Conservation (phyloP, 2,329 filamentous ascomycete species). For the Microcera coccophila region DNA sequence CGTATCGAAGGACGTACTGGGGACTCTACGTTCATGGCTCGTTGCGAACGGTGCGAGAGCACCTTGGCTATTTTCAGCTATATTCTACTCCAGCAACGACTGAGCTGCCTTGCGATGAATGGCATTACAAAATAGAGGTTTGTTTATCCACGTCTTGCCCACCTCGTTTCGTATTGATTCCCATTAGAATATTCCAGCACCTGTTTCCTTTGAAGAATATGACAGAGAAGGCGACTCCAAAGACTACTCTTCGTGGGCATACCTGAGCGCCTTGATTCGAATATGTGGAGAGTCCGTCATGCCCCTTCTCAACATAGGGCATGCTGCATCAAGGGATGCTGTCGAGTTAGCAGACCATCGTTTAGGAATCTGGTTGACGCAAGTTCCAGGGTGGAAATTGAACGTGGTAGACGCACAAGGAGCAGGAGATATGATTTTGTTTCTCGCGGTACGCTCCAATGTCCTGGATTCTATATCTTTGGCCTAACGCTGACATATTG, state of each 20-base stretch:
- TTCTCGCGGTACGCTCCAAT: constrained; percentile 23
- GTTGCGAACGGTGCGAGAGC: constrained; percentile 14
- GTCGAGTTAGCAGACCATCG: constrained; percentile 15
- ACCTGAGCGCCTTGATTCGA: constrained; percentile 18
- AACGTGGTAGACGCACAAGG: constrained; percentile 15
- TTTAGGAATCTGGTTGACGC: constrained; percentile 17
- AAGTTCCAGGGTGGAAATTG: constrained; percentile 13
- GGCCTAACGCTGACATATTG: too few relatives aligned
- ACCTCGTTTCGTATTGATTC: not conserved
- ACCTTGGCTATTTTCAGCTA: constrained; percentile 8
- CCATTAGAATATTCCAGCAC: constrained; percentile 13
- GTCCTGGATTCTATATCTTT: too few relatives aligned
- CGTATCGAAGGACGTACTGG: constrained; percentile 25
- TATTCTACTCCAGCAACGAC: constrained; percentile 6
- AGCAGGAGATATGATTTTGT: constrained; percentile 20
- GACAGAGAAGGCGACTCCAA: not conserved
- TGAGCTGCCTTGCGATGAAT: constrained; percentile 24
- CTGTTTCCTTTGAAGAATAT: constrained; percentile 15
- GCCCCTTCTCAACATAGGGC: constrained; percentile 12
- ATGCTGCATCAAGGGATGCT: not conserved
- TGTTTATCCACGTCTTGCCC: not conserved
- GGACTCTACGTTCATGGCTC: constrained; percentile 20
- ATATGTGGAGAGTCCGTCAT: constrained; percentile 16
- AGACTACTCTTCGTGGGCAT: constrained; percentile 22
- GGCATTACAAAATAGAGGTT: constrained; percentile 20